Evolutionary conservation across 2,329 filamentous ascomycete species (phyloP), one percentile per base, ranked within the genome.

Genomic region (Penicillium sp.): DNA sequence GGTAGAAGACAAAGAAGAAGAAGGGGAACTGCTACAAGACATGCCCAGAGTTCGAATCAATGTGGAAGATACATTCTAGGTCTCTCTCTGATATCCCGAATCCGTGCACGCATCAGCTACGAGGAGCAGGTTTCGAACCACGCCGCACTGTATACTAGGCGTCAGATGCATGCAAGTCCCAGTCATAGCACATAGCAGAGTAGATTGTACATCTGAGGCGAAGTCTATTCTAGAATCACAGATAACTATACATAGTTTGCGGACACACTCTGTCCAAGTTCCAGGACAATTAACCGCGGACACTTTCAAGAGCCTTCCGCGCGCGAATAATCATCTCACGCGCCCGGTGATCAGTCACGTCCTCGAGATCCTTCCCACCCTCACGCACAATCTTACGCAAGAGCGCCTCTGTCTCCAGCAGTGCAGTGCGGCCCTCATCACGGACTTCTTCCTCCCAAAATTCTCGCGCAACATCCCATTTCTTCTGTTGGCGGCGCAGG

Each of bases 341-440:
- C 49, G 80, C 72, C 62, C 76, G 67, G 14, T 67, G 69, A 68
- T 81, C 81, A 61, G 75, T 65, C 20, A 71, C 68, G 11, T 77
- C 71, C 10, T 65, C 68, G 1, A 72, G 69, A 42, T 72, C 61
- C 63, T 67, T 75, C 37, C 79, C 82, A 15, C 78, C 79, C 15
- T 79, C 73, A 6, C 71, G 73, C 3, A 87, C 78, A 17, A 84
- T 69, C 35, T 69, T 65, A 31, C 79, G 76, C 55, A 87, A 74
- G 14, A 75, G 66, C 20, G 80, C 76, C 66, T 88, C 85, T 0
- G 84, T 83, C 25, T 79, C 75, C 58, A 79, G 81, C 37, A 88
- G 71, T 2, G 83, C 82, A n/a, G 76, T 76, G 47, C 85, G 76
- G 2, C 85, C 86, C 63, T 86, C 82, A 64, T 88, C 86, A 54